A percentile compares a stretch with the other conserved stretches of the same genome.
These are phyloP conservation scores for Chalaropsis thielavioides DNA, from an alignment of 2,329 filamentous ascomycete species.

Conservation along the genomic window DNA sequence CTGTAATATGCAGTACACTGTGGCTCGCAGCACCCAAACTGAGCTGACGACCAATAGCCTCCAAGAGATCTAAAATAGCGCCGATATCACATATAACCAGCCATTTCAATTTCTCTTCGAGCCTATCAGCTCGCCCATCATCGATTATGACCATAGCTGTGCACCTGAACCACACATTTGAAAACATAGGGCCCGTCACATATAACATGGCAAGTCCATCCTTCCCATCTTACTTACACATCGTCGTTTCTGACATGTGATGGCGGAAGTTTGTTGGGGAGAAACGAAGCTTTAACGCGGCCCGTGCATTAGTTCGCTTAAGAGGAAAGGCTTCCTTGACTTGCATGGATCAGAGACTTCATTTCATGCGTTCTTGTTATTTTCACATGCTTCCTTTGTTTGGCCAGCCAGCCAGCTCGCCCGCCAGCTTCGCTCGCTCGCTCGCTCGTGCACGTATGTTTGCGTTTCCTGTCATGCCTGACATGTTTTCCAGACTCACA, in stretches of 20 bases:
- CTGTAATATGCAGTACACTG: too few species aligned
- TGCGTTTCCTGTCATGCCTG: background rate
- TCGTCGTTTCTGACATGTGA: slow-evolving; percentile 1
- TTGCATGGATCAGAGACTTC: background rate
- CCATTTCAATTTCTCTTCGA: background rate
- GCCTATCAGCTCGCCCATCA: background rate
- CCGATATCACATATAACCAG: too few species aligned
- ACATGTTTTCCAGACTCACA: background rate
- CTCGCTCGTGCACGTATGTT: background rate
- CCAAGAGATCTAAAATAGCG: too few species aligned
- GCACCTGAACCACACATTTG: background rate
- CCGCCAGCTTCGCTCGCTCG: background rate
- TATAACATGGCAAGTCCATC: background rate
- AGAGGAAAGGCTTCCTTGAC: background rate
- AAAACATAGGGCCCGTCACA: background rate
- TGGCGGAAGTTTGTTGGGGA: slow-evolving; percentile 2
- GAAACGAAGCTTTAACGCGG: background rate
- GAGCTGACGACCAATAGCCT: too few species aligned
- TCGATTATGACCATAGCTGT: background rate
- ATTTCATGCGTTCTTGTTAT: background rate
- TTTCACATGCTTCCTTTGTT: slow-evolving; percentile 7
- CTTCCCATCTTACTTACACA: background rate
- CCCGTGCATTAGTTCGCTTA: background rate
- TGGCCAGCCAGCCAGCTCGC: background rate
- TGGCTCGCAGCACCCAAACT: too few species aligned